A percentile compares a stretch with the other conserved stretches of the same genome.
phyloP scores from a whole-genome alignment of 495 filamentous ascomycete species.

The Aspergillus ostianus region DNA sequence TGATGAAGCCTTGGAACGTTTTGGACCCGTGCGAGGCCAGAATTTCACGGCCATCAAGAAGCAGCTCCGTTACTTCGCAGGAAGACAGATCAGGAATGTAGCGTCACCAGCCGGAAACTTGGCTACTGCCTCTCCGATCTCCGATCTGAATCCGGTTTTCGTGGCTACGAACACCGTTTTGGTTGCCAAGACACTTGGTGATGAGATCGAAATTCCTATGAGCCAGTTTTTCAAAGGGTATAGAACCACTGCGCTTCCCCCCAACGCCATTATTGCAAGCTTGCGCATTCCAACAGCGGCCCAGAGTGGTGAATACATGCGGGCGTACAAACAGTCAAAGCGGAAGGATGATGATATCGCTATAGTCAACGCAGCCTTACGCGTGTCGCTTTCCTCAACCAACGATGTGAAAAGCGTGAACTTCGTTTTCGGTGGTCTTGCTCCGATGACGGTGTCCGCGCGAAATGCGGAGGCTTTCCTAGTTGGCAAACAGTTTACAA shows the following conservation, averaged over 20 bases:
- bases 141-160: conserved; percentile 93
- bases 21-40: conserved; percentile 70
- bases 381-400: conserved; percentile 62
- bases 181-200: conserved; percentile 68
- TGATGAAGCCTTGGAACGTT: conserved; percentile 73
- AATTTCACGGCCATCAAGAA: conserved; percentile 66
- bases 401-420: conserved; percentile 67
- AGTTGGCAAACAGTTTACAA: conserved; percentile 73
- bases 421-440: conserved; percentile 90
- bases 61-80: conserved; percentile 86
- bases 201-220: conserved; percentile 84
- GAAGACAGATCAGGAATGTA: conserved; percentile 93
- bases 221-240: conserved; percentile 90
- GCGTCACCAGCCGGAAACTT: conserved; percentile 95
- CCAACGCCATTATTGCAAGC: conserved; percentile 79
- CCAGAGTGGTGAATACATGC: conserved; percentile 55
- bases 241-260: conserved; percentile 75
- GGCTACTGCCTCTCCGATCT: conserved; percentile 93
- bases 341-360: conserved; percentile 97
- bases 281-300: conserved; percentile 77
- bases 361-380: conserved; percentile 83
- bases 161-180: conserved; percentile 81
- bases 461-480: conserved; percentile 71
- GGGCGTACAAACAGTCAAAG: conserved; percentile 92
- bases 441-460: conserved; percentile 78